phyloP scores from a whole-genome alignment of 2,329 filamentous ascomycete species.

The Chrysoporthe cubensis region DNA sequence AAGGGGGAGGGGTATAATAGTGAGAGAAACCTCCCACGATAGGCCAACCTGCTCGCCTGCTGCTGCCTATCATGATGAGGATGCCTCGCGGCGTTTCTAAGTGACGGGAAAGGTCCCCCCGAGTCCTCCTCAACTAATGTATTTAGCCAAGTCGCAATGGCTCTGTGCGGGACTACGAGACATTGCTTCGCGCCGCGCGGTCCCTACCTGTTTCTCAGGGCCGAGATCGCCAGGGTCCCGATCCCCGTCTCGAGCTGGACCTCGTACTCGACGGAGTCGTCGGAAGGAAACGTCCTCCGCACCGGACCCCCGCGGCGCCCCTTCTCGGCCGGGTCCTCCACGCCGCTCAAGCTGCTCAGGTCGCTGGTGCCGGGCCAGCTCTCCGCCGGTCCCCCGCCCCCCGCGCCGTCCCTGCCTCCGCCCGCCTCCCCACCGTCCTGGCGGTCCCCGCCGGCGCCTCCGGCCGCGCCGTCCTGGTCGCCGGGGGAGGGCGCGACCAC shows the following conservation, averaged over 20 bases:
- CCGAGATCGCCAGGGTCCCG: slow-evolving; percentile 19
- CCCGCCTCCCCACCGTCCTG: not conserved
- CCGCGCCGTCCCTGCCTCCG: not conserved
- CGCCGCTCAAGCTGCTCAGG: slow-evolving; percentile 20
- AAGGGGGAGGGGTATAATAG: no score
- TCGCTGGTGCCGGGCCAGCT: slow-evolving; percentile 29
- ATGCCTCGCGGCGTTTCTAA: no score
- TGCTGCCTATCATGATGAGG: no score
- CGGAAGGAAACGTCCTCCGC: slow-evolving; percentile 10
- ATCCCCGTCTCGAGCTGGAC: slow-evolving; percentile 22
- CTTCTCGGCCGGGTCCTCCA: slow-evolving; percentile 33
- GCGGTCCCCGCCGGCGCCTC: slow-evolving; percentile 7
- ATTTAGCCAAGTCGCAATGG: no score
- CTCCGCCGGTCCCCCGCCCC: slow-evolving; percentile 1
- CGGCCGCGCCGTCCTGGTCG: not conserved
- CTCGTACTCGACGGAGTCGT: slow-evolving; percentile 21
- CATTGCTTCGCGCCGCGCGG: no score
- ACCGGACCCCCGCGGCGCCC: slow-evolving; percentile 21
- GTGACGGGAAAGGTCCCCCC: no score
- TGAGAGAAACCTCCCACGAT: no score
- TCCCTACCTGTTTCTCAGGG: slow-evolving; percentile 7
- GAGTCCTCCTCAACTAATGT: no score
- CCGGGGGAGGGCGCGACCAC: slow-evolving; percentile 41
- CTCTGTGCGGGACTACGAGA: no score
- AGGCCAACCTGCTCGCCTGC: no score